Evolutionary conservation across 2,329 filamentous ascomycete species (phyloP).

Genomic region (Juglanconis juglandina): DNA sequence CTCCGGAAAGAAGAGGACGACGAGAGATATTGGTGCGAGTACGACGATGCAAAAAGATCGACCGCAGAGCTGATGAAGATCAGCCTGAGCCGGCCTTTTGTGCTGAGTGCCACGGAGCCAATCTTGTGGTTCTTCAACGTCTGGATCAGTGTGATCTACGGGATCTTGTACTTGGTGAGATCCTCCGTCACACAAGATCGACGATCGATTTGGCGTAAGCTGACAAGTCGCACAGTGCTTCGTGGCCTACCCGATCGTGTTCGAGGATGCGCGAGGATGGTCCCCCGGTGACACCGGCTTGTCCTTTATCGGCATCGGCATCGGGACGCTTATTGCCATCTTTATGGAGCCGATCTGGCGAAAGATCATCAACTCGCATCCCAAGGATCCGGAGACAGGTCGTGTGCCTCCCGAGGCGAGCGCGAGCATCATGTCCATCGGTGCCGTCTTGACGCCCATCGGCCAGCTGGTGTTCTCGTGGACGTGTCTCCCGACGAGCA

Average conservation of each 20-base stretch:
- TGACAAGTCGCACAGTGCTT: constrained; percentile 54
- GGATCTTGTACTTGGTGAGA: constrained; percentile 53
- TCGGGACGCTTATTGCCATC: constrained; percentile 61
- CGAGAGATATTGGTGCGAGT: constrained; percentile 72
- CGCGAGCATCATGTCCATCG: constrained; percentile 75
- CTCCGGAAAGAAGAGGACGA: constrained; percentile 68
- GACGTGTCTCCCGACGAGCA: constrained; percentile 73
- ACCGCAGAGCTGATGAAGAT: constrained; percentile 67
- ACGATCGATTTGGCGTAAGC: not conserved
- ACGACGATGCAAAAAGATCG: constrained; percentile 63
- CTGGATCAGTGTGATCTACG: constrained; percentile 81
- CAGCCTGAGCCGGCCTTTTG: constrained; percentile 74
- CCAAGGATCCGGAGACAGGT: constrained; percentile 70
- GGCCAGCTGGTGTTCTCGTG: constrained; percentile 86
- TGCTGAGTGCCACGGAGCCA: constrained; percentile 75
- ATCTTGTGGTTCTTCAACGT: constrained; percentile 70
- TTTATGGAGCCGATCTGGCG: constrained; percentile 69
- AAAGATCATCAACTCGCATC: constrained; percentile 72
- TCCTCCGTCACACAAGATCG: not conserved
- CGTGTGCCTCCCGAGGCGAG: constrained; percentile 74
- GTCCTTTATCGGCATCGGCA: constrained; percentile 69
- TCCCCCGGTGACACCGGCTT: constrained; percentile 68
- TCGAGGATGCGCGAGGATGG: constrained; percentile 73
- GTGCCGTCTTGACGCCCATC: constrained; percentile 67
- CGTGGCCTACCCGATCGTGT: constrained; percentile 85